Percentiles rank a stretch among this genome's conserved stretches.
Evolutionary conservation across 257 asterid species (phyloP).

Genomic region (Knoxia roxburghii): DNA sequence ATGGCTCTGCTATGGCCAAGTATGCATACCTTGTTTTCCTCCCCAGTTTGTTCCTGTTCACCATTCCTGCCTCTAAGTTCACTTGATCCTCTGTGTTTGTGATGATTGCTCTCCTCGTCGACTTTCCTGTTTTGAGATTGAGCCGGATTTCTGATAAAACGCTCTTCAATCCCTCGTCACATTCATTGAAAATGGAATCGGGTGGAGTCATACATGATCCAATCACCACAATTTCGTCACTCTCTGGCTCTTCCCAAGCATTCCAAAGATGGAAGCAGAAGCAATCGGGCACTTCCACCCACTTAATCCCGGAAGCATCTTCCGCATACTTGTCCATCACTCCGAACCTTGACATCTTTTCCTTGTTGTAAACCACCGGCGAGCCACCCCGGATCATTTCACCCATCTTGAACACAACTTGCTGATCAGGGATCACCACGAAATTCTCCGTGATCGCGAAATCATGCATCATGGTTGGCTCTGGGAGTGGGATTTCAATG

Average conservation of each 20-base stretch:
- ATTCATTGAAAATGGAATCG: slow-evolving; percentile 89
- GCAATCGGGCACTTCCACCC: slow-evolving; percentile 88
- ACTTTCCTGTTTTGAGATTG: slow-evolving; percentile 64
- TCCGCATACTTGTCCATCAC: slow-evolving; percentile 55
- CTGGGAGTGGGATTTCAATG: slow-evolving; percentile 74
- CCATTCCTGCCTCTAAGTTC: slow-evolving; percentile 96
- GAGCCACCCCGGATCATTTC: slow-evolving; percentile 95
- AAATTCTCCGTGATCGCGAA: slow-evolving; percentile 85
- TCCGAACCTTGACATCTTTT: slow-evolving; percentile 66
- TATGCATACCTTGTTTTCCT: slow-evolving; percentile 75
- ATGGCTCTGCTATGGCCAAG: slow-evolving; percentile 90
- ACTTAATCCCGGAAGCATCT: slow-evolving; percentile 37
- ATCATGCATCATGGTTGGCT: slow-evolving; percentile 98
- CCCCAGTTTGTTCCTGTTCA: slow-evolving; percentile 79
- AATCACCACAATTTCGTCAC: slow-evolving; percentile 72
- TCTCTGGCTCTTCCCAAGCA: slow-evolving; percentile 95
- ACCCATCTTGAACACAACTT: slow-evolving; percentile 86
- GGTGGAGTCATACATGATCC: slow-evolving; percentile 99
- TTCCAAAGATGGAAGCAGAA: slow-evolving; percentile 98
- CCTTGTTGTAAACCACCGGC: slow-evolving; percentile 73
- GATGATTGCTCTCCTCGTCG: slow-evolving; percentile 54
- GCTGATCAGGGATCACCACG: slow-evolving; percentile 87
- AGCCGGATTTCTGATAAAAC: slow-evolving; percentile 84
- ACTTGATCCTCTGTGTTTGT: slow-evolving; percentile 51
- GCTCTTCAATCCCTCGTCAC: slow-evolving; percentile 75